phyloP scores from a whole-genome alignment of 352 stramenopile genomes.

The Phytophthora vignae region DNA sequence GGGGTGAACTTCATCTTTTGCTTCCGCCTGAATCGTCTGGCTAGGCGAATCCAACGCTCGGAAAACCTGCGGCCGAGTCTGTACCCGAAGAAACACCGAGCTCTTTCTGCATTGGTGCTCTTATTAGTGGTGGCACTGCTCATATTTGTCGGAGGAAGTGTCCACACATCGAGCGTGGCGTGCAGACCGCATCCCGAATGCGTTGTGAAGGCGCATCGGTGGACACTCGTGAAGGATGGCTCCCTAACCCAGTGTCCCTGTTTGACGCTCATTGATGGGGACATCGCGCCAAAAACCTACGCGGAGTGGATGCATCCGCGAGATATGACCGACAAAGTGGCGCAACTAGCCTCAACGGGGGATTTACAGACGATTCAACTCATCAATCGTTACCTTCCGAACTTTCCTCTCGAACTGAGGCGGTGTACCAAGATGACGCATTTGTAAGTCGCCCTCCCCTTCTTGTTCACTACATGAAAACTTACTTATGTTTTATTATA shows the following conservation, averaged over 20 bases:
- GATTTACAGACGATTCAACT: conserved; percentile 14
- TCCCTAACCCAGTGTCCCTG: conserved; percentile 13
- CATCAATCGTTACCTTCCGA: conserved; percentile 6
- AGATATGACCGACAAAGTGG: conserved; percentile 17
- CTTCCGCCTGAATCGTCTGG: conserved; percentile 4
- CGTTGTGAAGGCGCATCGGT: conserved; percentile 14
- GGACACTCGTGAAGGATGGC: conserved; percentile 1
- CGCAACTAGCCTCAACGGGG: conserved; percentile 1
- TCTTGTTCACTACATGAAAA: too few relatives aligned
- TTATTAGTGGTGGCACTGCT: background rate
- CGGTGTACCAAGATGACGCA: conserved; percentile 33
- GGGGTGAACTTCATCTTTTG: conserved; percentile 10
- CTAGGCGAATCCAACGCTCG: background rate
- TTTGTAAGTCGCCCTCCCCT: conserved; percentile 20
- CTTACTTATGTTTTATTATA: too few relatives aligned
- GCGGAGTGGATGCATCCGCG: conserved; percentile 13
- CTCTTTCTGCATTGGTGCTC: background rate
- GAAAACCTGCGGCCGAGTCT: background rate
- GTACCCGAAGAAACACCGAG: conserved; percentile 12
- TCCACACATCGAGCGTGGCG: conserved; percentile 5
- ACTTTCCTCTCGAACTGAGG: conserved; percentile 29
- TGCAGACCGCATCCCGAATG: conserved; percentile 12
- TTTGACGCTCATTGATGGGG: conserved; percentile 11
- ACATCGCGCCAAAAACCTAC: conserved; percentile 11
- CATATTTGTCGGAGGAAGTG: conserved; percentile 9